Percentiles rank a stretch among this genome's conserved stretches.
Evolutionary conservation across 2,329 filamentous ascomycete species (phyloP).

Genomic region (Penicillium occitanis): DNA sequence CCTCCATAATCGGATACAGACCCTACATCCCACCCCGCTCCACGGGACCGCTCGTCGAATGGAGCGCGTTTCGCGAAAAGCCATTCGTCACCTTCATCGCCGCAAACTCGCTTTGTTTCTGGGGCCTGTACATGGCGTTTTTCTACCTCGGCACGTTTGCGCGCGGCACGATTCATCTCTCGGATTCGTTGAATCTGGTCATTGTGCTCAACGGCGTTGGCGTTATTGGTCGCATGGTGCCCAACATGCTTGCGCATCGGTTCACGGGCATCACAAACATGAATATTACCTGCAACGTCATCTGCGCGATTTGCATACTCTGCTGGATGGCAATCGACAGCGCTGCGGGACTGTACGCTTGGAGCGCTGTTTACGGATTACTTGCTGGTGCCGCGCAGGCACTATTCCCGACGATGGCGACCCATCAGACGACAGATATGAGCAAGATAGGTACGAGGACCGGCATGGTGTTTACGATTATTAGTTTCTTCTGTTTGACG

Average conservation of each 20-base stretch:
- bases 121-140: conserved; percentile 21
- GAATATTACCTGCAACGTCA: conserved; percentile 7
- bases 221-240: conserved; percentile 17
- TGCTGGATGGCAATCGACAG: conserved; percentile 18
- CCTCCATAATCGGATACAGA: conserved; percentile 17
- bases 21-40: conserved; percentile 16
- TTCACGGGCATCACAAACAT: conserved; percentile 14
- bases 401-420: conserved; percentile 64
- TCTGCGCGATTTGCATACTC: conserved; percentile 23
- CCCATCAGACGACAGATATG: conserved; percentile 54
- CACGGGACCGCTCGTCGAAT: conserved; percentile 19
- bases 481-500: conserved; percentile 54
- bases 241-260: conserved; percentile 14
- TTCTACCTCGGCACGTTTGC: conserved; percentile 33
- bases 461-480: conserved; percentile 57
- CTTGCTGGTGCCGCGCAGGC: conserved; percentile 16
- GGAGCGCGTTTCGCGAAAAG: conserved; percentile 19
- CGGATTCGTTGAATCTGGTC: conserved; percentile 14
- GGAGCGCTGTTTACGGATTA: conserved; percentile 18
- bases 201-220: conserved; percentile 21
- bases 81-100: conserved; percentile 16
- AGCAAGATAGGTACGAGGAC: conserved; percentile 55
- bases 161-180: conserved; percentile 11
- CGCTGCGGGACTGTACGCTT: conserved; percentile 15
- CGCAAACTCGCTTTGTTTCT: conserved; percentile 19